Conservation (phyloP, 371 early-diverging fungal species). For the Mucor sp. region DNA sequence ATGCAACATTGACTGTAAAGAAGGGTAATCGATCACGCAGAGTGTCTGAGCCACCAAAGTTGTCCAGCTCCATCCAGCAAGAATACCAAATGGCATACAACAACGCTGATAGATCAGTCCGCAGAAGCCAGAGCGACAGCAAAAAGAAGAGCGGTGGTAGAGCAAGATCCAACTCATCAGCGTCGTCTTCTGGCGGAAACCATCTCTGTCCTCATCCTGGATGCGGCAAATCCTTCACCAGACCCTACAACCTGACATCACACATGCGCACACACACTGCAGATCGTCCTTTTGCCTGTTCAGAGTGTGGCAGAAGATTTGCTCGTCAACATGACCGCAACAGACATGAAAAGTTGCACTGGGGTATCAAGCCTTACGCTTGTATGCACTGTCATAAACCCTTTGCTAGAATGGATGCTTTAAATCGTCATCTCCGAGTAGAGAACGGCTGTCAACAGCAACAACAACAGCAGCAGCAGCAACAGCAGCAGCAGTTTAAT, state of each 20-base stretch:
- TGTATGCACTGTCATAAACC: slow-evolving; percentile 55
- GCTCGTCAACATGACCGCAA: slow-evolving; percentile 64
- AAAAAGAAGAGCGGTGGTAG: slow-evolving; percentile 3
- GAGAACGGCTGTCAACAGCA: slow-evolving; percentile 56
- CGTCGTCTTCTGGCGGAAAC: background rate
- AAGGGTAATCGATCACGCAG: slow-evolving; percentile 16
- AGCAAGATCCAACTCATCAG: slow-evolving; percentile 16
- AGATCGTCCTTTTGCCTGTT: slow-evolving; percentile 68
- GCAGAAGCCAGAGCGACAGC: slow-evolving; percentile 17
- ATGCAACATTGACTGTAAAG: slow-evolving; percentile 9
- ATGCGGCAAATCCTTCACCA: slow-evolving; percentile 69
- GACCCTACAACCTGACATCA: slow-evolving; percentile 74
- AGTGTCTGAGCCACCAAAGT: slow-evolving; percentile 27
- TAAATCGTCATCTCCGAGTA: slow-evolving; percentile 68
- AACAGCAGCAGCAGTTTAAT: background rate
- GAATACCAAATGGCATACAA: background rate
- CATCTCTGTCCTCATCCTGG: slow-evolving; percentile 45
- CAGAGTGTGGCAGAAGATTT: slow-evolving; percentile 52
- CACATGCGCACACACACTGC: slow-evolving; percentile 90
- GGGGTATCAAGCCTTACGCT: slow-evolving; percentile 57
- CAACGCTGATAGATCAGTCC: slow-evolving; percentile 1
- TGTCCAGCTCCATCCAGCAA: slow-evolving; percentile 6
- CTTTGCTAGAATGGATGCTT: slow-evolving; percentile 69
- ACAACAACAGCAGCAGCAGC: background rate
- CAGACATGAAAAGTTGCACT: slow-evolving; percentile 60